Evolutionary conservation across 352 stramenopile species (phyloP).

Genomic region (Plasmopara halstedii): DNA sequence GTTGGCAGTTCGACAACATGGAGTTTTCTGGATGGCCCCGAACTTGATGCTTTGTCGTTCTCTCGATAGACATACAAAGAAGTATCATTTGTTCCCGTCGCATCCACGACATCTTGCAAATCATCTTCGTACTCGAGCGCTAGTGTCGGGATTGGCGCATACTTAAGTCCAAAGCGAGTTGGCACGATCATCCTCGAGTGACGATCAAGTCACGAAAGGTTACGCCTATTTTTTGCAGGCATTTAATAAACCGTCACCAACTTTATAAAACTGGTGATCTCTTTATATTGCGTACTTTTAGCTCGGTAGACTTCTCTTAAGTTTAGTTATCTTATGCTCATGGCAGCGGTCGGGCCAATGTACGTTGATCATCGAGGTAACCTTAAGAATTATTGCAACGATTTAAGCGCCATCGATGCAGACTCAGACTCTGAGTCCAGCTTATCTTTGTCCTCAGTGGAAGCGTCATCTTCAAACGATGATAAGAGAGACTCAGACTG

Average conservation of each 20-base stretch:
- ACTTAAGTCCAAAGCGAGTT: conserved; percentile 79
- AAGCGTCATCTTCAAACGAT: conserved; percentile 4
- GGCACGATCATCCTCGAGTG: conserved; percentile 48
- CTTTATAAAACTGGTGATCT: conserved; percentile 6
- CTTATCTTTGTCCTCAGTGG: background rate
- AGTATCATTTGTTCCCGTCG: conserved; percentile 9
- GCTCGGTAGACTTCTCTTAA: background rate
- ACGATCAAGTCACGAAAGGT: too few relatives aligned
- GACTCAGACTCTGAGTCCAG: conserved; percentile 5
- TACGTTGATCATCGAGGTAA: conserved; percentile 1
- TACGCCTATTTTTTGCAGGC: background rate
- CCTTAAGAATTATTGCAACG: background rate
- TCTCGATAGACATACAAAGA: conserved; percentile 61
- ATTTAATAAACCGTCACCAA: background rate
- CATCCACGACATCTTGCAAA: conserved; percentile 27
- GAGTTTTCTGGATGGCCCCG: conserved; percentile 26
- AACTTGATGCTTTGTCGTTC: background rate
- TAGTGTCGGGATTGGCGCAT: conserved; percentile 64
- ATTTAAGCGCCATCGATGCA: conserved; percentile 3
- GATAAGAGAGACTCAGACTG: conserved; percentile 10
- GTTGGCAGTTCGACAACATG: conserved; percentile 74
- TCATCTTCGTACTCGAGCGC: conserved; percentile 79
- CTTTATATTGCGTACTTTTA: background rate
- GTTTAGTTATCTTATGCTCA: conserved; percentile 9
- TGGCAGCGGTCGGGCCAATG: conserved; percentile 13